Base-by-base conservation (phyloP, 768 basidiomycete species). In the Podaxis sp. region DNA sequence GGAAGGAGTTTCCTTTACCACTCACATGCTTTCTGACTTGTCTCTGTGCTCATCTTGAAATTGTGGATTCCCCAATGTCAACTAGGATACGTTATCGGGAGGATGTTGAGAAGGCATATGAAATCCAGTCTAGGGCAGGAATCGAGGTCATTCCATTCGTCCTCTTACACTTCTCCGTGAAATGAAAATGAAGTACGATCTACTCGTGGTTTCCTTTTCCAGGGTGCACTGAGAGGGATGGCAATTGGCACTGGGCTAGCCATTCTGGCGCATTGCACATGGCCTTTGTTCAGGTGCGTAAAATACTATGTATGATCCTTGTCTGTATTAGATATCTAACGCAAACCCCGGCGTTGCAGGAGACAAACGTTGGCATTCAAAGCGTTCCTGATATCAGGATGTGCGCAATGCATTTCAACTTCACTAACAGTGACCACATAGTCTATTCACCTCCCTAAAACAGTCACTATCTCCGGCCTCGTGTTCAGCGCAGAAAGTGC, bases 301-400 rank as follows among this genome's bases (percentile, higher is more conserved):
- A 25, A 37, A 36, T 42, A 57, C 58, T 35, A 48, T 65, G 27
- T 46, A 37, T 37, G 50, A 46, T 18, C 14, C 38, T 52, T 38
- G 46, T 51, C 50, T 48, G 36, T 50, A 46, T 42, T 55, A 21
- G 28, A 27, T 25, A 50, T 28, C 46, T 57, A 10, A 48, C 32
- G 9, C n/a, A 18, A 44, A 9, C 13, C 32, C 25, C 4, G 40
- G 27, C 58, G 21, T 5, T 27, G 7, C 63, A 93, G 92, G 63
- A 85, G 88, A 21, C 92, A 93, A 71, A 89, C 90, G 0, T 77
- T 91, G 18, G 83, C 89, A 2, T 85, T 93, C 78, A 95, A 95
- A 71, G 84, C 81, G 1, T 94, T 91, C 70, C 73, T 94, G 4
- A 81, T 92, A 5, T 85, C 86, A 32, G 81, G 83, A 59, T 85